phyloP scores from a whole-genome alignment of 1,284 basidiomycete species.

The Rhodotorula mucilaginosa region DNA sequence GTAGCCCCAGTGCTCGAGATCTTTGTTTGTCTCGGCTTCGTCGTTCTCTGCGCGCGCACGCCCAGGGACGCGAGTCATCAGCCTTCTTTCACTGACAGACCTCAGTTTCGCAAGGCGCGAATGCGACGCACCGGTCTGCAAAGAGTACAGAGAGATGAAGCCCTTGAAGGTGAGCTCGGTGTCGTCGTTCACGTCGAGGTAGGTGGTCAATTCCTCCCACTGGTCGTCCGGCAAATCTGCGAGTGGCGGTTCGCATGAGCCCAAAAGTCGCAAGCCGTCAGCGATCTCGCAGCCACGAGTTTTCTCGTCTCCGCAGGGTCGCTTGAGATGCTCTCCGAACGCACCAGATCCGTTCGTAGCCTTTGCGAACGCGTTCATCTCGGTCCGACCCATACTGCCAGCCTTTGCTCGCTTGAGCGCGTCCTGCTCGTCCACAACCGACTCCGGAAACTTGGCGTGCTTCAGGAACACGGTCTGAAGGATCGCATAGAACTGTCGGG shows the following conservation, averaged over 20 bases:
- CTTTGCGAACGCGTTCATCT: slow-evolving; percentile 24
- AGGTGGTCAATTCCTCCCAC: slow-evolving; percentile 26
- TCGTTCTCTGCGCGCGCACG: slow-evolving; percentile 25
- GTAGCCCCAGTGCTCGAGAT: slow-evolving; percentile 31
- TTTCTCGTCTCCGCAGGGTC: too few relatives aligned
- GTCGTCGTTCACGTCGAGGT: slow-evolving; percentile 24
- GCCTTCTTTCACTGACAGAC: too few relatives aligned
- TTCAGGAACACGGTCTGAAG: slow-evolving; percentile 3
- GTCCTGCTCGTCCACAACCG: slow-evolving; percentile 1
- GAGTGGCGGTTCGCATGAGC: too few relatives aligned
- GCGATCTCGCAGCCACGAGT: too few relatives aligned
- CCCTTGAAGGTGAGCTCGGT: slow-evolving; percentile 32
- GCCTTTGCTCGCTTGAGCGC: neutral
- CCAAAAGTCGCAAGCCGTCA: too few relatives aligned
- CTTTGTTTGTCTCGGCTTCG: slow-evolving; percentile 29
- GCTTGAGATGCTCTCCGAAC: neutral
- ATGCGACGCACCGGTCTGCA: slow-evolving; percentile 24
- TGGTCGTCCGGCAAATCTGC: slow-evolving; percentile 24
- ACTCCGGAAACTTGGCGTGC: neutral
- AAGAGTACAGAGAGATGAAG: slow-evolving; percentile 31
- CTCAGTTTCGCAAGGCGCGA: neutral
- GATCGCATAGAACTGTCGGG: slow-evolving; percentile 4
- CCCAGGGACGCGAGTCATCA: too few relatives aligned
- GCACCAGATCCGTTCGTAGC: slow-evolving; percentile 31
- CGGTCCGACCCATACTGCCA: slow-evolving; percentile 8